Evolutionary conservation across 345 rosid species (phyloP).

Genomic region (Gossypium australe): DNA sequence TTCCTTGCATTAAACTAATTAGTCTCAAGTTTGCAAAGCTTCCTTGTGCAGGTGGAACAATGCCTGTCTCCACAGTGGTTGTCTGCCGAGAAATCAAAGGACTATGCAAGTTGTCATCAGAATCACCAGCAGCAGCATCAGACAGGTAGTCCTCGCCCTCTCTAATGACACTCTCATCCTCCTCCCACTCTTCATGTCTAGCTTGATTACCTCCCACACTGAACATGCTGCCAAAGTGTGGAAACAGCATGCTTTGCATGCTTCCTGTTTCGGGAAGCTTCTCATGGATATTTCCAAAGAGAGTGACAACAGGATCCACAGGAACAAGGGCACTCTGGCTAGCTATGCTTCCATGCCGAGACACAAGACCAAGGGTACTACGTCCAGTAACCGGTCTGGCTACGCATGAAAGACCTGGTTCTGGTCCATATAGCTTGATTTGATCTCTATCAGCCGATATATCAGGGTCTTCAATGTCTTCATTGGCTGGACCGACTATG

Average conservation of each 20-base stretch:
- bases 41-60: constrained; percentile 44
- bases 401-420: constrained; percentile 71
- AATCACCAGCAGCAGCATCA: constrained; percentile 52
- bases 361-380: constrained; percentile 50
- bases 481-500: constrained; percentile 69
- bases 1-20: constrained; percentile 49
- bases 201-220: constrained; percentile 76
- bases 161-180: constrained; percentile 63
- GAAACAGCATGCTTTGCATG: constrained; percentile 85
- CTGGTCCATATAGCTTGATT: constrained; percentile 81
- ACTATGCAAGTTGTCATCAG: constrained; percentile 71
- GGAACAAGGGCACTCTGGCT: constrained; percentile 35
- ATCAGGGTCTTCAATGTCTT: constrained; percentile 48
- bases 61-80: constrained; percentile 66
- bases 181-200: constrained; percentile 82
- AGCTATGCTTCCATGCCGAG: constrained; percentile 64
- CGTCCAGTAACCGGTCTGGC: constrained; percentile 79
- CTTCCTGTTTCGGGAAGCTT: constrained; percentile 70
- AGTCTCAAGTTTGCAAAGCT: constrained; percentile 47
- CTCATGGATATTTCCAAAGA: constrained; percentile 82
- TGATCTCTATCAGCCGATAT: constrained; percentile 60
- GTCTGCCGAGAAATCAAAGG: constrained; percentile 90
- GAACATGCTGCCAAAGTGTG: constrained; percentile 95
- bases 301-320: constrained; percentile 82
- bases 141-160: constrained; percentile 67